phyloP scores from a whole-genome alignment of 176 grass and related monocot genomes.

The Poa pratensis region DNA sequence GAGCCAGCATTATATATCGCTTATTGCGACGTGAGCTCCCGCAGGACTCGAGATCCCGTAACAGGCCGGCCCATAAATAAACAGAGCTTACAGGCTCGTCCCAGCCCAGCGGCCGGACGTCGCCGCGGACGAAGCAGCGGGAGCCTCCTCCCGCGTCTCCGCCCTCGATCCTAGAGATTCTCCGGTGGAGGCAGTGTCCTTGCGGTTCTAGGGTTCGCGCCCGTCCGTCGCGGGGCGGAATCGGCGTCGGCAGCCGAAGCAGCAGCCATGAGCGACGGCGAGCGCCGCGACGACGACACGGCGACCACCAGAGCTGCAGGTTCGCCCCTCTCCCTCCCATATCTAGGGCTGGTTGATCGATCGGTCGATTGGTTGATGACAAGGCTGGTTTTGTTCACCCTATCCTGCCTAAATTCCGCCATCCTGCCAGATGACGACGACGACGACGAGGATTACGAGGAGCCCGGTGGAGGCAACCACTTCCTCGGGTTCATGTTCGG shows the following conservation, averaged over 20 bases:
- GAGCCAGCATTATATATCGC: too few relatives aligned
- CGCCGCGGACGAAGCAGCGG: not conserved
- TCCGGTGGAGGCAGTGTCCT: not conserved
- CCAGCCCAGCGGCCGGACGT: too few relatives aligned
- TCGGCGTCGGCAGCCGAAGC: not conserved
- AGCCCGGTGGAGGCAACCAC: constrained; percentile 66
- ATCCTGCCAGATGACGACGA: constrained; percentile 53
- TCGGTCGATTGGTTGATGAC: not conserved
- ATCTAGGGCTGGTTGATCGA: not conserved
- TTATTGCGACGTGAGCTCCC: too few relatives aligned
- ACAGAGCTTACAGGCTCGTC: too few relatives aligned
- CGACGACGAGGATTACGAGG: constrained; percentile 88
- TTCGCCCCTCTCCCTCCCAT: not conserved
- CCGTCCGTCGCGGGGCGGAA: constrained; percentile 12
- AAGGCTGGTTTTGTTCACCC: not conserved
- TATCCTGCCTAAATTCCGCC: not conserved
- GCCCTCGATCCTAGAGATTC: not conserved
- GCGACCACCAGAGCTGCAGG: constrained; percentile 47
- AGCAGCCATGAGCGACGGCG: constrained; percentile 48
- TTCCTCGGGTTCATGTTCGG: constrained; percentile 98
- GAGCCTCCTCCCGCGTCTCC: not conserved
- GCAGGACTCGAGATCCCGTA: too few relatives aligned
- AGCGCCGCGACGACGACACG: constrained; percentile 44
- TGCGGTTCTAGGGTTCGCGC: constrained; percentile 41
- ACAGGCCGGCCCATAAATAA: too few relatives aligned